Conservation (phyloP, 2,329 filamentous ascomycete species). For the Diaporthe humulicola region DNA sequence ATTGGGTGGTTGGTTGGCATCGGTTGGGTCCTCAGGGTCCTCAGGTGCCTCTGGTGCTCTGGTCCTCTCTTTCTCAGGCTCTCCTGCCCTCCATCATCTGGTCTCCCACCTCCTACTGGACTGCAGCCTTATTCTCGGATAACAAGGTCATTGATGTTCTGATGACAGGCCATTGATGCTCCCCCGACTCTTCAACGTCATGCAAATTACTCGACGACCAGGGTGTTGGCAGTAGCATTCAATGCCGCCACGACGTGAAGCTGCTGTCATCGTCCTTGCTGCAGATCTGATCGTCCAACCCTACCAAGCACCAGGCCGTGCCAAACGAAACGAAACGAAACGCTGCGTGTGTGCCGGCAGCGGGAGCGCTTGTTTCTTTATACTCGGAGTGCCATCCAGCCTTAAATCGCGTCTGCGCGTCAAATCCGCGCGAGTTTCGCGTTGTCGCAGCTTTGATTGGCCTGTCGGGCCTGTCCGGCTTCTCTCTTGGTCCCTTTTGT, state of each 20-base stretch:
- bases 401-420: constrained; percentile 39
- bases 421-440: constrained; percentile 37
- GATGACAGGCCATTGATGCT: constrained; percentile 6
- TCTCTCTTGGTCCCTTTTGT: background rate
- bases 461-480: background rate
- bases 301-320: background rate
- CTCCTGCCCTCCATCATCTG: background rate
- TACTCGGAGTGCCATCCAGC: constrained; percentile 22
- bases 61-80: background rate
- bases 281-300: constrained; percentile 23
- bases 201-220: constrained; percentile 28
- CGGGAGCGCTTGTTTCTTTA: constrained; percentile 36
- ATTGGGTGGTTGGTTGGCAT: constrained; percentile 2
- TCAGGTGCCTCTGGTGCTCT: background rate
- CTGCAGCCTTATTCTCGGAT: constrained; percentile 19
- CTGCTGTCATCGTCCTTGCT: background rate
- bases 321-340: constrained; percentile 18
- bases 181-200: constrained; percentile 13
- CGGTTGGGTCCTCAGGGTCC: background rate
- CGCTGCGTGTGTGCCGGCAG: constrained; percentile 15
- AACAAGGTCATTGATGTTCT: background rate
- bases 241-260: constrained; percentile 13
- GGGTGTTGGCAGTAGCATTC: constrained; percentile 17
- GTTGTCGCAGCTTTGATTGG: constrained; percentile 18
- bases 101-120: background rate